Conservation (phyloP, 2,329 filamentous ascomycete genomes). For the Berkeleyomyces basicola region DNA sequence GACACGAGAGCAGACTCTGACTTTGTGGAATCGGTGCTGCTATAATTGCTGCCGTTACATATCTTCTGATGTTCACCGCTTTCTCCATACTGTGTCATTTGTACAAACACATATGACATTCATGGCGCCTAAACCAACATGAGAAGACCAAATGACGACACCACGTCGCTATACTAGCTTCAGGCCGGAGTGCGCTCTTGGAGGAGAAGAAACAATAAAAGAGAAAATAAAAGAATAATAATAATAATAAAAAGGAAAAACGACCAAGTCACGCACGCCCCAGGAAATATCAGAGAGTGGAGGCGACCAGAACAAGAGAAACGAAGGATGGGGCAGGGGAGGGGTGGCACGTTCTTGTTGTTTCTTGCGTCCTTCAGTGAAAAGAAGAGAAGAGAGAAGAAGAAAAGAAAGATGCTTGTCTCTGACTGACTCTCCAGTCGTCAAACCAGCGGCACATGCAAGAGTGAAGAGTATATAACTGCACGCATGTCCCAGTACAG, state of each 20-base stretch:
- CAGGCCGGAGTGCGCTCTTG: background rate
- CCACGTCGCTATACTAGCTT: background rate
- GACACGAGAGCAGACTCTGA: background rate
- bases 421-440: no score
- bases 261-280: background rate
- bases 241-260: background rate
- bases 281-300: background rate
- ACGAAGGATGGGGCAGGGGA: background rate
- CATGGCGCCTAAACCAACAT: background rate
- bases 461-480: no score
- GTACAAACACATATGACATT: background rate
- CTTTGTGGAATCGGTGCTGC: no score
- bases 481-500: no score
- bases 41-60: no score
- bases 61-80: background rate
- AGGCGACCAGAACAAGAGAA: background rate
- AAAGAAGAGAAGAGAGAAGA: background rate
- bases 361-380: background rate
- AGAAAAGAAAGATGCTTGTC: background rate
- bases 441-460: no score
- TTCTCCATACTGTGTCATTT: background rate
- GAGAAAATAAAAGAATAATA: background rate
- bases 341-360: conserved; percentile 1
- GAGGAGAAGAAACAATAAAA: background rate
- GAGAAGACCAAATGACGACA: background rate